Base-by-base conservation (phyloP, 2,329 filamentous ascomycete species). In the Teratosphaeria viscida region DNA sequence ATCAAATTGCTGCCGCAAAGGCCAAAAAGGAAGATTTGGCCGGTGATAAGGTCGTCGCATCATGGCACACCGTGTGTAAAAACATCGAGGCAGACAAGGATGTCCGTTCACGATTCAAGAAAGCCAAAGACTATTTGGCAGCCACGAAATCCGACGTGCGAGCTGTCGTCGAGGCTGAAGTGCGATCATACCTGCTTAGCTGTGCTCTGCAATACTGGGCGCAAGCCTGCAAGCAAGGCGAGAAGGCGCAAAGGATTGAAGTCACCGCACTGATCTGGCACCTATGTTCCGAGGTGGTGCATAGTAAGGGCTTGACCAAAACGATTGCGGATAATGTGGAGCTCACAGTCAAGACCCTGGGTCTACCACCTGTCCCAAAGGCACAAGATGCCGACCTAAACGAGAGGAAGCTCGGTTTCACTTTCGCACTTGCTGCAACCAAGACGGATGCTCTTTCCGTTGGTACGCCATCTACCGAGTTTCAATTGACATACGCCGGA, bases 401-500 rank as follows among this genome's bases (percentile, higher is more conserved):
- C 1, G 68, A 70, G 14, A 62, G 68, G 12, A 71, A 71, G 60
- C 64, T 81, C 8, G 75, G 77, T 0, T 82, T 82, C 68, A 71
- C 71, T 5, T 77, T 78, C 60, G 67, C 67, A 7, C 60, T 70
- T n/a, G 67, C 68, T 11, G 32, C 74, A 1, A 55, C 53, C 16
- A 68, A 67, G 52, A 63, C 64, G 14, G 67, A 71, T 16, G 61
- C 61, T 11, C 53, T 71, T 55, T 57, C 67, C 56, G 63, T 65
- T 69, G 72, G 68, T 3, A 67, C 78, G 59, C 70, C 78, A 1
- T 73, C 79, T 16, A 75, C 77, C 8, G 79, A 86, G 19, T 89
- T 91, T 61, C 87, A 91, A 67, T 75, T 91, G 11, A 72, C 82
- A 8, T 77, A 88, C 67, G 87, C 83, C 55, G 88, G 87, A 0